Evolutionary conservation across 345 rosid genomes (phyloP).

Genomic region (Populus alba): DNA sequence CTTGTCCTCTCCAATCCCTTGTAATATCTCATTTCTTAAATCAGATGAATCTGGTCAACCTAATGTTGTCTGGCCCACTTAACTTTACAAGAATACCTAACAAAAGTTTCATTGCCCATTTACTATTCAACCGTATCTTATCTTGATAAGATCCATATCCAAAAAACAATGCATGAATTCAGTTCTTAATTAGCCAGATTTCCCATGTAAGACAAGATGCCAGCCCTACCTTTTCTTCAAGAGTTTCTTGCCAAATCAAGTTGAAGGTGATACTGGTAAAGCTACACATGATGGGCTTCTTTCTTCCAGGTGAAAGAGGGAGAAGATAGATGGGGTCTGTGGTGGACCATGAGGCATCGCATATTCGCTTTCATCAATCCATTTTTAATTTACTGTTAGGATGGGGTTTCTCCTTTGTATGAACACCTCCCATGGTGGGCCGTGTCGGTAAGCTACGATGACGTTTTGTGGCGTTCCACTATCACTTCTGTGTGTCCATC

Average conservation of each 20-base stretch:
- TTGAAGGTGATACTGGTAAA: neutral
- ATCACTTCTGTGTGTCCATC: neutral
- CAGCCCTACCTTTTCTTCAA: neutral
- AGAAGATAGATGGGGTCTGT: neutral
- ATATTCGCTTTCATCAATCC: constrained; percentile 2
- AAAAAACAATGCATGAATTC: no score
- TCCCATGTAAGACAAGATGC: neutral
- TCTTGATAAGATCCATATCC: neutral
- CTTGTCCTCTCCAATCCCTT: constrained; percentile 14
- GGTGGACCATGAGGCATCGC: constrained; percentile 5
- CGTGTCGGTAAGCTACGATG: constrained; percentile 43
- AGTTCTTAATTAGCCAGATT: neutral
- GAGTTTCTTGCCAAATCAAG: neutral
- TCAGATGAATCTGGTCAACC: constrained; percentile 23
- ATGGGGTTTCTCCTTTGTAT: constrained; percentile 8
- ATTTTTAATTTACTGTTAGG: neutral
- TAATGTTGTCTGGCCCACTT: constrained; percentile 10
- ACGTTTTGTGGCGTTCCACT: constrained; percentile 44
- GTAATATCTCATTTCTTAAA: neutral
- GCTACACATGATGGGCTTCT: neutral
- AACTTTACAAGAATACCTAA: constrained; percentile 1
- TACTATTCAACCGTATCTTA: neutral
- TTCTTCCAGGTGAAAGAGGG: no score
- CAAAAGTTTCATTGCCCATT: neutral
- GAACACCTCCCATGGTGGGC: constrained; percentile 36